Evolutionary conservation across 2,329 filamentous ascomycete species (phyloP).

Genomic region (Nemania bipapillata): DNA sequence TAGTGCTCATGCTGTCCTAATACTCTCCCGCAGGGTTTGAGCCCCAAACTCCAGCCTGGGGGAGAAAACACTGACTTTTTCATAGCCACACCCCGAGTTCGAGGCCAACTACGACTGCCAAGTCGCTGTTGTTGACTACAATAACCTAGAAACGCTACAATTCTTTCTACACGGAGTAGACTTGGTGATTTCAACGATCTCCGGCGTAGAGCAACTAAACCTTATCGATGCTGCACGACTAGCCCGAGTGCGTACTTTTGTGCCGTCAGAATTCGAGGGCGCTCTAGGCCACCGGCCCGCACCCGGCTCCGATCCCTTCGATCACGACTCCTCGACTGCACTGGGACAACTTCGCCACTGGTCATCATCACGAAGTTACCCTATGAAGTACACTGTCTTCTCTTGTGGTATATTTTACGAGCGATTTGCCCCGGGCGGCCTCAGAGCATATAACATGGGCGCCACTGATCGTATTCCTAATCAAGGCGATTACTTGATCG

Average conservation of each 20-base stretch:
- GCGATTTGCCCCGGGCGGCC: slow-evolving; percentile 74
- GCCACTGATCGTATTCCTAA: slow-evolving; percentile 62
- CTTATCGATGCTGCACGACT: slow-evolving; percentile 77
- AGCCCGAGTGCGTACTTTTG: slow-evolving; percentile 73
- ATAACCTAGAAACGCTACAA: slow-evolving; percentile 65
- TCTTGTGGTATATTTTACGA: slow-evolving; percentile 81
- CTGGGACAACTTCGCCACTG: slow-evolving; percentile 62
- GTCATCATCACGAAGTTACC: slow-evolving; percentile 56
- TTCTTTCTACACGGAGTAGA: slow-evolving; percentile 78
- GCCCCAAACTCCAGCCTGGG: not conserved
- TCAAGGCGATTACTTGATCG: slow-evolving; percentile 73
- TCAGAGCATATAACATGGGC: slow-evolving; percentile 70
- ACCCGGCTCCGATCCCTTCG: slow-evolving; percentile 63
- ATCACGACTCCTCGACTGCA: slow-evolving; percentile 69
- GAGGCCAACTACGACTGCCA: slow-evolving; percentile 68
- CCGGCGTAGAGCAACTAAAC: slow-evolving; percentile 72
- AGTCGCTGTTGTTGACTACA: slow-evolving; percentile 75
- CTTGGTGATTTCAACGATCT: slow-evolving; percentile 79
- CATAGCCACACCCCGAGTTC: slow-evolving; percentile 65
- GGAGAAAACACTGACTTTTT: slow-evolving; percentile 35
- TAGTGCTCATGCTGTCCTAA: slow-evolving; percentile 73
- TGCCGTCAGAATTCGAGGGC: slow-evolving; percentile 81
- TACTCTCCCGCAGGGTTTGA: slow-evolving; percentile 74
- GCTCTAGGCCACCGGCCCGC: slow-evolving; percentile 64
- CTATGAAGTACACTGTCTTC: slow-evolving; percentile 76